phyloP scores from a whole-genome alignment of 2,329 filamentous ascomycete genomes.

The Malbranchea cinnamomea region DNA sequence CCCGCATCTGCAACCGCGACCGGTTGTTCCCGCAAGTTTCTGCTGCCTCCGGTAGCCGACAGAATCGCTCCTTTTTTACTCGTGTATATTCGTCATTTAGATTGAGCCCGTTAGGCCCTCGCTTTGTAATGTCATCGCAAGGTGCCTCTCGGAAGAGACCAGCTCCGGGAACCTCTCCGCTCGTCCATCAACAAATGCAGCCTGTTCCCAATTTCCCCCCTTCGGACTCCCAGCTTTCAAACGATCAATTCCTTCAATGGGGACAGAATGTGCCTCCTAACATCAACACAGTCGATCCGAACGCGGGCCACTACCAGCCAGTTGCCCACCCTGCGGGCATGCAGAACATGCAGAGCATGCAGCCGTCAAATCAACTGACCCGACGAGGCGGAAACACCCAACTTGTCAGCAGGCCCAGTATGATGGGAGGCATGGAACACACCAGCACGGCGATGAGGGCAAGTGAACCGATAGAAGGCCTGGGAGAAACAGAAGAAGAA shows the following conservation, averaged over 20 bases:
- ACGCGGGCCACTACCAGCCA: constrained; percentile 26
- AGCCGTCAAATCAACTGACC: constrained; percentile 27
- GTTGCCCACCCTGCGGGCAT: constrained; percentile 25
- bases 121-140: constrained; percentile 25
- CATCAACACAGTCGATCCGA: constrained; percentile 17
- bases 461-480: constrained; percentile 25
- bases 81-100: no score
- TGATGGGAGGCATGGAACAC: constrained; percentile 17
- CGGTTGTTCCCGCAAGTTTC: no score
- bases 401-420: constrained; percentile 22
- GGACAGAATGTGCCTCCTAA: constrained; percentile 27
- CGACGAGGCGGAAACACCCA: constrained; percentile 26
- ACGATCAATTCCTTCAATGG: constrained; percentile 41
- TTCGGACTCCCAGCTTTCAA: constrained; percentile 28
- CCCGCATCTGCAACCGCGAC: no score
- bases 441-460: constrained; percentile 12
- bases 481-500: constrained; percentile 53
- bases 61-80: no score
- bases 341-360: constrained; percentile 34
- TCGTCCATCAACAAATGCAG: constrained; percentile 40
- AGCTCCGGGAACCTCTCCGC: constrained; percentile 56
- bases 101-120: no score
- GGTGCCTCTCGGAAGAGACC: constrained; percentile 50
- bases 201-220: constrained; percentile 33
- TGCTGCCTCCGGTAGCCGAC: no score